Conservation (phyloP, 129 eudicot genomes). For the Helianthus tuberosus region DNA sequence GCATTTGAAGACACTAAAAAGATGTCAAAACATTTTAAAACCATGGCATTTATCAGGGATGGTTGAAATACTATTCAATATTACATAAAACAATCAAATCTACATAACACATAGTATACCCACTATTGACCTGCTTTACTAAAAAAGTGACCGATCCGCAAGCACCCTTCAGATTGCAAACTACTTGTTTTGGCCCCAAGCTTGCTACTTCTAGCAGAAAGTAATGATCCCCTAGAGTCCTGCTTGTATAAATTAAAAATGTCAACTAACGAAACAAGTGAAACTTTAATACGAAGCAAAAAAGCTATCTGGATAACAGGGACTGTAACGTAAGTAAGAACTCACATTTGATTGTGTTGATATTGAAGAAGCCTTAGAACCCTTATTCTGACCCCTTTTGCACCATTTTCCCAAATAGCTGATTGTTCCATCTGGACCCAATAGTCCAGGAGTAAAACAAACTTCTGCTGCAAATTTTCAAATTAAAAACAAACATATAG, state of each 20-base stretch:
- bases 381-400: constrained; percentile 54
- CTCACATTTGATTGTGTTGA: constrained; percentile 49
- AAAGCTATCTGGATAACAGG: neutral
- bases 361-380: constrained; percentile 19
- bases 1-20: neutral
- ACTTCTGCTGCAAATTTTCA: constrained; percentile 44
- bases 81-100: neutral
- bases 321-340: constrained; percentile 17
- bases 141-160: constrained; percentile 70
- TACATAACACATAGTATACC: constrained; percentile 14
- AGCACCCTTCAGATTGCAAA: constrained; percentile 51
- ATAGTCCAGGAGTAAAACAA: constrained; percentile 72
- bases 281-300: neutral
- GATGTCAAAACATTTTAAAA: constrained; percentile 5
- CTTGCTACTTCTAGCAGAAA: constrained; percentile 44
- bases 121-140: constrained; percentile 47
- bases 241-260: constrained; percentile 22
- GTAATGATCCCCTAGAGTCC: constrained; percentile 44
- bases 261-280: neutral
- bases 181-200: constrained; percentile 43
- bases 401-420: constrained; percentile 94
- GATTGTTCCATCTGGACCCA: constrained; percentile 87
- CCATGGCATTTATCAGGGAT: constrained; percentile 9
- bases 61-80: constrained; percentile 3
- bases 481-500: neutral